phyloP scores from a whole-genome alignment of 1,284 basidiomycete genomes.

The Apiotrichum domesticum region DNA sequence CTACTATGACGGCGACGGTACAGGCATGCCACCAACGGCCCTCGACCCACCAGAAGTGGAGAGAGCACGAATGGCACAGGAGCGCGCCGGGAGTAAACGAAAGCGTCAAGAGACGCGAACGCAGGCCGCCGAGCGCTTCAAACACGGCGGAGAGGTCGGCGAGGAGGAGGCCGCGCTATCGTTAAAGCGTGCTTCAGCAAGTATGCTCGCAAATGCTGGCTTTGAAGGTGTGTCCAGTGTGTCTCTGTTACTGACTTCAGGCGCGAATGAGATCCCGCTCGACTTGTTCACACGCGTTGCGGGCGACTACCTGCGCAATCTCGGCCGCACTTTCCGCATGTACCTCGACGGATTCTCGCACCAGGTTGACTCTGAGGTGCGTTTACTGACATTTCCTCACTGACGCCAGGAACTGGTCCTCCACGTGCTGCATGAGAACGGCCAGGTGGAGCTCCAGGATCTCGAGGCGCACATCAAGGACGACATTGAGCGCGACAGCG shows the following conservation, averaged over 20 bases:
- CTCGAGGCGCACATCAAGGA: constrained; percentile 83
- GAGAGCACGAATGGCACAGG: constrained; percentile 13
- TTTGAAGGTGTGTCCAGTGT: constrained; percentile 65
- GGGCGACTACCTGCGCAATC: constrained; percentile 73
- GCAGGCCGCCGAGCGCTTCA: constrained; percentile 22
- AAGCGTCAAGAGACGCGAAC: constrained; percentile 19
- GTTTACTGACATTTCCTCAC: constrained; percentile 14
- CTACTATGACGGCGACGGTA: constrained; percentile 35
- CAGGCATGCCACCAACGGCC: constrained; percentile 26
- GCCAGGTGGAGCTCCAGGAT: constrained; percentile 64
- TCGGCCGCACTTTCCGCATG: constrained; percentile 78
- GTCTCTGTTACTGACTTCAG: constrained; percentile 27
- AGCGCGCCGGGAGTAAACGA: constrained; percentile 16
- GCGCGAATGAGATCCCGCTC: constrained; percentile 57
- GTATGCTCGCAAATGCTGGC: constrained; percentile 75
- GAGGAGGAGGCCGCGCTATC: constrained; percentile 34
- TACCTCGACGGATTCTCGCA: constrained; percentile 72
- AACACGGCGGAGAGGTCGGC: constrained; percentile 37
- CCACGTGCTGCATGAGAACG: constrained; percentile 82
- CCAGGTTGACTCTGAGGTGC: constrained; percentile 74
- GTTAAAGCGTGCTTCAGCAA: constrained; percentile 48
- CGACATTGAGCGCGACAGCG: constrained; percentile 77
- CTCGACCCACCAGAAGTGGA: constrained; percentile 18
- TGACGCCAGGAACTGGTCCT: constrained; percentile 73
- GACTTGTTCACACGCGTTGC: constrained; percentile 75